Conservation (phyloP, 2,329 filamentous ascomycete genomes). For the Metarhizium anisopliae region DNA sequence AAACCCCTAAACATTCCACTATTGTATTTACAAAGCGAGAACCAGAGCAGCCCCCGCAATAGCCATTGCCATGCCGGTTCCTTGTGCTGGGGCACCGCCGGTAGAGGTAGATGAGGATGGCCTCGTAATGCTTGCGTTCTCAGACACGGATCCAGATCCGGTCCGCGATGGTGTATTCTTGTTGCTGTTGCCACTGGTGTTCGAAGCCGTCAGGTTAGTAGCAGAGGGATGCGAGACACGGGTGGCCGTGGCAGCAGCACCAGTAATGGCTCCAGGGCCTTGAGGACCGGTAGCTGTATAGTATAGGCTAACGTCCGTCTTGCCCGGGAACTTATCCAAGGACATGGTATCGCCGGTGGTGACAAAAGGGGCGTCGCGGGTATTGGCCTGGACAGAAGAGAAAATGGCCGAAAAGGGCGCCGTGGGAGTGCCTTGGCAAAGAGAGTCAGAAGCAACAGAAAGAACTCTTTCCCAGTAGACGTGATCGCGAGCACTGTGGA, state of each 20-base stretch:
- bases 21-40: slow-evolving; percentile 16
- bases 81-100: slow-evolving; percentile 18
- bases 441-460: slow-evolving; percentile 20
- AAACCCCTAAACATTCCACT: neutral
- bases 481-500: slow-evolving; percentile 24
- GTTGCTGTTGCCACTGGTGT: slow-evolving; percentile 1
- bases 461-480: slow-evolving; percentile 26
- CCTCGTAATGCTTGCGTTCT: neutral
- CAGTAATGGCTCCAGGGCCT: slow-evolving; percentile 32
- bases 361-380: slow-evolving; percentile 11
- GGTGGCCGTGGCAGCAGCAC: slow-evolving; percentile 27
- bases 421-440: slow-evolving; percentile 30
- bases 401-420: slow-evolving; percentile 26
- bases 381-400: slow-evolving; percentile 16
- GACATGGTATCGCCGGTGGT: slow-evolving; percentile 21
- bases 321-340: slow-evolving; percentile 23
- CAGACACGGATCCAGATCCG: neutral
- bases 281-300: slow-evolving; percentile 29
- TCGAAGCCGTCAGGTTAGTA: slow-evolving; percentile 5
- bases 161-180: neutral
- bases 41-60: slow-evolving; percentile 20
- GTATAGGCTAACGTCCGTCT: slow-evolving; percentile 33
- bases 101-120: slow-evolving; percentile 1
- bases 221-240: slow-evolving; percentile 12
- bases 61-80: slow-evolving; percentile 13